A percentile compares a stretch with the other conserved stretches of the same genome.
These are phyloP conservation scores for Dysphania ambrosioides DNA, from an alignment of 148 eudicot species.

Conservation along the genomic window DNA sequence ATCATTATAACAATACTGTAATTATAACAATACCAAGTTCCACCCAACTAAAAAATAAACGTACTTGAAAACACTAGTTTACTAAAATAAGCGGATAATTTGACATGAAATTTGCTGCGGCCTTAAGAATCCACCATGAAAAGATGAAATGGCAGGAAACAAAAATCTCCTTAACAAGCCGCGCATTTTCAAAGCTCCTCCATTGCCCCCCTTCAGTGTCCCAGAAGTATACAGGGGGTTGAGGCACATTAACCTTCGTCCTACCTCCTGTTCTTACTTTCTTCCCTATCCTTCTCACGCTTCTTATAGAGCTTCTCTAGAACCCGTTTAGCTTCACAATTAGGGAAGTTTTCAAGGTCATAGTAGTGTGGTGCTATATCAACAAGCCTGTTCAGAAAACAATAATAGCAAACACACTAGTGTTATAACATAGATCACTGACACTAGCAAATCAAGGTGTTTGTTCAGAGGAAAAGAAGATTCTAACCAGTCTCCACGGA, in stretches of 20 bases:
- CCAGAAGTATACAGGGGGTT: not conserved
- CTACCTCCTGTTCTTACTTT: constrained; percentile 35
- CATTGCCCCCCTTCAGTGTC: not conserved
- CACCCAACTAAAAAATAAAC: not conserved
- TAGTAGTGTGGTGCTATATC: constrained; percentile 68
- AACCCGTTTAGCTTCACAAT: constrained; percentile 59
- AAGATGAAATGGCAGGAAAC: not conserved
- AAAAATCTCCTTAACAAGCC: not conserved
- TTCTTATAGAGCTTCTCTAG: constrained; percentile 58
- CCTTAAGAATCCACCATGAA: not conserved
- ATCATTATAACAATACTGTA: not conserved
- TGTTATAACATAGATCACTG: not conserved
- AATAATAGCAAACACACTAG: not conserved
- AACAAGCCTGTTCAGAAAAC: constrained; percentile 45
- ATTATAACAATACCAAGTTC: not conserved
- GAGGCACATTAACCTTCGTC: not conserved
- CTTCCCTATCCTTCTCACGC: constrained; percentile 47
- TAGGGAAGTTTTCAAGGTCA: constrained; percentile 68
- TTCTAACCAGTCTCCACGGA: constrained; percentile 96
- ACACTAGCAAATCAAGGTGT: not conserved
- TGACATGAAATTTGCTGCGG: not conserved
- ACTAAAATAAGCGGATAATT: not conserved
- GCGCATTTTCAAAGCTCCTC: not conserved
- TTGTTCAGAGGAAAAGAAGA: not conserved
- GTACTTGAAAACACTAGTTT: not conserved